Evolutionary conservation across 1,284 basidiomycete species (phyloP), one percentile per base, ranked within the genome.

Genomic region (Trametes polyzona): DNA sequence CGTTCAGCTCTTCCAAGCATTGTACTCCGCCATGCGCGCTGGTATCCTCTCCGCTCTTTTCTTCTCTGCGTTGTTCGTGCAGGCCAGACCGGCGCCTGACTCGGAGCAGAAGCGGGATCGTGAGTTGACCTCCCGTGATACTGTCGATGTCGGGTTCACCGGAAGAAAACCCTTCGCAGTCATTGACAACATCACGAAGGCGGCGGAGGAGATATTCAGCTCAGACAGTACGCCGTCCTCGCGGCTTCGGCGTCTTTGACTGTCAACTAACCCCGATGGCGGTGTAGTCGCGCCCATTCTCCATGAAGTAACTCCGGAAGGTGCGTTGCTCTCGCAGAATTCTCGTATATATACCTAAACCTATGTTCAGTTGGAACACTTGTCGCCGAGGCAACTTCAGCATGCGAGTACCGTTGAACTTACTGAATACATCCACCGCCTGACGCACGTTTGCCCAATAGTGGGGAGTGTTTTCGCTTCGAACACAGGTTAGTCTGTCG

Each of bases 41-140:
- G 57, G 57, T 6, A 16, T 58, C 36, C 24, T 54, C 17, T 42
- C 39, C 12, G 21, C 43, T 26, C 39, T 55, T 3, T 47, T 58
- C 43, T 17, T 54, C 48, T 55, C 48, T 16, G 47, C 48, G 14
- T 10, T 46, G 11, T 49, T 46, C 36, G 52, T 49, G 4, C 52
- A 41, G 51, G 57, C 57, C 24, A 47, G 47, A 43, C 57, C 57
- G 26, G 44, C 52, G 16, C 47, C 51, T 37, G 57, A n/a, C n/a
- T n/a, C n/a, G n/a, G n/a, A 51, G 32, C 21, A 41, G 21, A 44
- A 58, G 23, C 52, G 57, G 2, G 57, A 58, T 23, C 23, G 55
- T 57, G 23, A 24, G 55, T 42, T 14, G 16, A 9, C 11, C 30
- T 29, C 11, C 14, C 12, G 0, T 19, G 19, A 10, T 14, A 6